These are phyloP conservation scores for Cladophialophora psammophila DNA, from an alignment of 2,329 filamentous ascomycete species.

Conservation along the genomic window DNA sequence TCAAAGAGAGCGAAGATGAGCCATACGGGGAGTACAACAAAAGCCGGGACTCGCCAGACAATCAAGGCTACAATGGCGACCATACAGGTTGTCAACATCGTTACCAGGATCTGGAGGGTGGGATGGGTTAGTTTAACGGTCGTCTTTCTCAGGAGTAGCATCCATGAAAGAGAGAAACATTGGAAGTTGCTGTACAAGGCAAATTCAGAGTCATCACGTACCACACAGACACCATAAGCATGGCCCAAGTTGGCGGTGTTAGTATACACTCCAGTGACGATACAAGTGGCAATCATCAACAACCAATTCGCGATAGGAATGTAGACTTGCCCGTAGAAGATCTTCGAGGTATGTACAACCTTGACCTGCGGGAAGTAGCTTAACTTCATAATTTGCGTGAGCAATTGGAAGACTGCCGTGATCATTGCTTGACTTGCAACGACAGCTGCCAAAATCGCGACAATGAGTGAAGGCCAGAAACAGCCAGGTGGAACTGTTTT, in stretches of 20 bases:
- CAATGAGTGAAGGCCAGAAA: constrained; percentile 71
- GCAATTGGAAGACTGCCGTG: constrained; percentile 73
- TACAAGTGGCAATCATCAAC: constrained; percentile 74
- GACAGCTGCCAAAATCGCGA: constrained; percentile 74
- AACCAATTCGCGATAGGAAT: constrained; percentile 79
- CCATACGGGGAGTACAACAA: constrained; percentile 68
- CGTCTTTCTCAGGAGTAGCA: too few species aligned
- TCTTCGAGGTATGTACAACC: constrained; percentile 72
- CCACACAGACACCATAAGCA: constrained; percentile 78
- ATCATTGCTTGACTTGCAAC: constrained; percentile 82
- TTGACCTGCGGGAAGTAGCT: constrained; percentile 80
- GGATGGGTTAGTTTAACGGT: not conserved
- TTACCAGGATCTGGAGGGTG: constrained; percentile 68
- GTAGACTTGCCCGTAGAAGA: constrained; percentile 77
- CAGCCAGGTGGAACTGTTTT: constrained; percentile 71
- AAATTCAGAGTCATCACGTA: not conserved
- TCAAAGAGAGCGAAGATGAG: constrained; percentile 72
- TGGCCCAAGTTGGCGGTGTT: constrained; percentile 73
- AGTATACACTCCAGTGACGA: constrained; percentile 76
- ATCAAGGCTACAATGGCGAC: constrained; percentile 74
- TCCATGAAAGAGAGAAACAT: not conserved
- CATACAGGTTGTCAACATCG: constrained; percentile 66
- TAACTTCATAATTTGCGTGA: constrained; percentile 74
- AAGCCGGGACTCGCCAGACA: constrained; percentile 69
- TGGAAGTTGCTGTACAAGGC: not conserved